phyloP scores from a whole-genome alignment of 2,329 filamentous ascomycete genomes.

The Colletotrichum lini region DNA sequence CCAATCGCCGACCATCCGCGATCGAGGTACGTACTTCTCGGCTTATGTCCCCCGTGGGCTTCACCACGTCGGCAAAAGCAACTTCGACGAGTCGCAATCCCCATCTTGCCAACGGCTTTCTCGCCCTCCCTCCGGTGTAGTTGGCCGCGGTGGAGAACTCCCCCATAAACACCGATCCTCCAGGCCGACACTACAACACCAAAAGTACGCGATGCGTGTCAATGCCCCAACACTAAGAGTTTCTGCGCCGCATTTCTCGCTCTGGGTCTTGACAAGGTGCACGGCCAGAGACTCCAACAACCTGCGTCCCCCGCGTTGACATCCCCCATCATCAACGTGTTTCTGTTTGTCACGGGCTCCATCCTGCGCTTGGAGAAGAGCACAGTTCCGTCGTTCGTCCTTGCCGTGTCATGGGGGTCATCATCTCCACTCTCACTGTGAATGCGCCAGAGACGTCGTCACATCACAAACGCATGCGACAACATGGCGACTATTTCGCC shows the following conservation, averaged over 20 bases:
- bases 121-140: background rate
- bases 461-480: background rate
- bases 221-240: background rate
- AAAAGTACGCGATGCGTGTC: constrained; percentile 6
- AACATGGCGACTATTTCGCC: constrained; percentile 23
- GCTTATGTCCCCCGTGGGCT: background rate
- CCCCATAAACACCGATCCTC: constrained; percentile 19
- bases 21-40: background rate
- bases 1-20: background rate
- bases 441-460: constrained; percentile 15
- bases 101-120: background rate
- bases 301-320: constrained; percentile 31
- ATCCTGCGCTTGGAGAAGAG: constrained; percentile 22
- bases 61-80: constrained; percentile 21
- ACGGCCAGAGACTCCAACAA: background rate
- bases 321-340: constrained; percentile 5
- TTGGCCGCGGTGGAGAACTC: background rate
- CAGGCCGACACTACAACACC: background rate
- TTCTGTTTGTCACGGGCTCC: constrained; percentile 37
- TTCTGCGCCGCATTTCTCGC: background rate
- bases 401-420: constrained; percentile 18
- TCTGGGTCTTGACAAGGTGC: background rate
- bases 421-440: constrained; percentile 23
- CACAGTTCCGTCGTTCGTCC: background rate
- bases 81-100: background rate